These are phyloP conservation scores for Phytophthora cactorum DNA, from an alignment of 352 stramenopile species.

Conservation along the genomic window DNA sequence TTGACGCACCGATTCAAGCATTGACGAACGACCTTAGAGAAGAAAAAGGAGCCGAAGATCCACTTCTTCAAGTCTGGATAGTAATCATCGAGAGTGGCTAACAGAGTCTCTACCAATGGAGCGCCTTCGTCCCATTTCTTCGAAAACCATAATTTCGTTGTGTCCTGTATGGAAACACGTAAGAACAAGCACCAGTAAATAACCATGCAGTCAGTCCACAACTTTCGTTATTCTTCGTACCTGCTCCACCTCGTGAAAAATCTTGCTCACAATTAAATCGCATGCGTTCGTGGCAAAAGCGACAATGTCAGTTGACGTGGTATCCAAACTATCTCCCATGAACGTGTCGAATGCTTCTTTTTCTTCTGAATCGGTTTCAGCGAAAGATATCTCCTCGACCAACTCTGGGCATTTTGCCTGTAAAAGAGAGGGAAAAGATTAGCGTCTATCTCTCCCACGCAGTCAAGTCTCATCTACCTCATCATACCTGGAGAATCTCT, in stretches of 20 bases:
- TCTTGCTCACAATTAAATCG: constrained; percentile 73
- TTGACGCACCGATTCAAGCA: constrained; percentile 71
- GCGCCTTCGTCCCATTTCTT: constrained; percentile 88
- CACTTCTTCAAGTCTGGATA: constrained; percentile 73
- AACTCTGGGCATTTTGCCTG: constrained; percentile 84
- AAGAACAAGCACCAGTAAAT: background rate
- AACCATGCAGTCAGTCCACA: background rate
- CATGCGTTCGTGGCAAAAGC: constrained; percentile 70
- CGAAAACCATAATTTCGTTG: constrained; percentile 73
- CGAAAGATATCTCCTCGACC: constrained; percentile 85
- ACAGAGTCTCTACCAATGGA: constrained; percentile 71
- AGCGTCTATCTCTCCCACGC: constrained; percentile 1
- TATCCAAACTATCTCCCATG: constrained; percentile 77
- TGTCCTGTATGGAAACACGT: constrained; percentile 46
- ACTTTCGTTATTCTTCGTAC: constrained; percentile 29
- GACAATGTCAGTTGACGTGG: constrained; percentile 83
- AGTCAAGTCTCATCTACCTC: background rate
- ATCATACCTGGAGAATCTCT: constrained; percentile 72
- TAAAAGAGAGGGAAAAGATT: background rate
- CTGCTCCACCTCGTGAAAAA: constrained; percentile 82
- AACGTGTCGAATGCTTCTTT: constrained; percentile 81
- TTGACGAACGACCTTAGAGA: constrained; percentile 78
- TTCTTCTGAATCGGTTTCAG: constrained; percentile 69
- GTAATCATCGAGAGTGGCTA: constrained; percentile 85
- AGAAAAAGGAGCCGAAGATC: constrained; percentile 88